Evolutionary conservation across 2,329 filamentous ascomycete species (phyloP).

Genomic region (Aurifilum marmelostoma): DNA sequence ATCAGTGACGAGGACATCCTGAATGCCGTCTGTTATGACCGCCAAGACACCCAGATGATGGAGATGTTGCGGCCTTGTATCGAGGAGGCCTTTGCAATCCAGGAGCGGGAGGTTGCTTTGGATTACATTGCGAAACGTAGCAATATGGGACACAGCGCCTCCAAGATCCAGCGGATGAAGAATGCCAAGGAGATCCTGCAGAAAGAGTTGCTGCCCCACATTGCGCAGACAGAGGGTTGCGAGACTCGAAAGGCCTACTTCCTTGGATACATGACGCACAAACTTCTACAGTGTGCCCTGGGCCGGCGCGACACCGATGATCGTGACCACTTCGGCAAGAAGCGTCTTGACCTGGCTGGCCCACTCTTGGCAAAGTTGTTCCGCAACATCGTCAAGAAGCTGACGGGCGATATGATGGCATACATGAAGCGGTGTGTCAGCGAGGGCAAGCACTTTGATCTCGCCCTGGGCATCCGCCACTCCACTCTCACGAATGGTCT

Average conservation of each 20-base stretch:
- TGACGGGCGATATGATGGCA: conserved; percentile 87
- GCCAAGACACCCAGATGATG: conserved; percentile 93
- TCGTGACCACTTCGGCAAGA: conserved; percentile 98
- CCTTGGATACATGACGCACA: conserved; percentile 98
- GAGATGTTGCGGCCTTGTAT: conserved; percentile 98
- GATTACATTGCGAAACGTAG: conserved; percentile 96
- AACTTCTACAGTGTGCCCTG: conserved; percentile 88
- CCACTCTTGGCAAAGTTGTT: conserved; percentile 96
- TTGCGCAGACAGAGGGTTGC: conserved; percentile 91
- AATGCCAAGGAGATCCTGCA: conserved; percentile 94
- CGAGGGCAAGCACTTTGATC: conserved; percentile 83
- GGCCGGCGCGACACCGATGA: conserved; percentile 94
- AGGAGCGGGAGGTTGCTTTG: conserved; percentile 90
- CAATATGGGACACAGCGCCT: conserved; percentile 69
- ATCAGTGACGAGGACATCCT: conserved; percentile 98
- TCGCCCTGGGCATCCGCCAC: conserved; percentile 88
- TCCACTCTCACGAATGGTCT: conserved; percentile 90
- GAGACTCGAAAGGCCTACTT: conserved; percentile 98
- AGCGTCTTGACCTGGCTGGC: conserved; percentile 92
- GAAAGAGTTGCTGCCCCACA: conserved; percentile 95
- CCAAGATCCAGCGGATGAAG: conserved; percentile 83
- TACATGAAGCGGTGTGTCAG: conserved; percentile 94
- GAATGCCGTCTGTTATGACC: conserved; percentile 96
- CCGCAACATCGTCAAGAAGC: conserved; percentile 85
- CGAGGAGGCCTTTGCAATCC: conserved; percentile 94